phyloP scores from a whole-genome alignment of 2,329 filamentous ascomycete genomes.

The Phaeomoniella chlamydospora region DNA sequence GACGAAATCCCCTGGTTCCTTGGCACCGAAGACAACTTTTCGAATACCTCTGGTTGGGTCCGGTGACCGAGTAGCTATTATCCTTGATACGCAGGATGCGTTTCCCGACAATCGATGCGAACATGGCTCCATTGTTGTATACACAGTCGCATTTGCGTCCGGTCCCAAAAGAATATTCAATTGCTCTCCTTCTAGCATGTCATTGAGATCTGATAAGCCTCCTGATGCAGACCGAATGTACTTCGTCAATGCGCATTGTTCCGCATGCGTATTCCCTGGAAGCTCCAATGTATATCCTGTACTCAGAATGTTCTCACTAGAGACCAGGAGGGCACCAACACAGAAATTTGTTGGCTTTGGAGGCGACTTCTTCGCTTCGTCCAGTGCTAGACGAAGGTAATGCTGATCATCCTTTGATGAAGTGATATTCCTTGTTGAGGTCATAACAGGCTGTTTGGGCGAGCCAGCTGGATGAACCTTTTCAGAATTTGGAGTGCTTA shows the following conservation, averaged over 20 bases:
- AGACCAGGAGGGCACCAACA: constrained; percentile 77
- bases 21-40: constrained; percentile 74
- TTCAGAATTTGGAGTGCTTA: too few species aligned
- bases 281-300: constrained; percentile 87
- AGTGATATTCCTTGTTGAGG: too few species aligned
- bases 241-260: constrained; percentile 82
- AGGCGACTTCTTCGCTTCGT: constrained; percentile 63
- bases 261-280: constrained; percentile 86
- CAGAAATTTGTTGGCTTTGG: constrained; percentile 85
- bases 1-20: constrained; percentile 84
- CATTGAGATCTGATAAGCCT: constrained; percentile 10
- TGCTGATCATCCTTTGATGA: constrained; percentile 4
- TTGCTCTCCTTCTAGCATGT: constrained; percentile 31
- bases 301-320: constrained; percentile 40
- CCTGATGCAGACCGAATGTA: constrained; percentile 26
- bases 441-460: too few species aligned
- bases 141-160: constrained; percentile 46
- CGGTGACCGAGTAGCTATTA: constrained; percentile 37
- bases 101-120: constrained; percentile 31
- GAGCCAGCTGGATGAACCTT: too few species aligned
- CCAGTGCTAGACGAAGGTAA: constrained; percentile 32
- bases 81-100: constrained; percentile 53
- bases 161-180: constrained; percentile 33
- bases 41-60: constrained; percentile 38
- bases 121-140: constrained; percentile 69